phyloP scores from a whole-genome alignment of 2,329 filamentous ascomycete species.

The Phyllosticta citribraziliensis region DNA sequence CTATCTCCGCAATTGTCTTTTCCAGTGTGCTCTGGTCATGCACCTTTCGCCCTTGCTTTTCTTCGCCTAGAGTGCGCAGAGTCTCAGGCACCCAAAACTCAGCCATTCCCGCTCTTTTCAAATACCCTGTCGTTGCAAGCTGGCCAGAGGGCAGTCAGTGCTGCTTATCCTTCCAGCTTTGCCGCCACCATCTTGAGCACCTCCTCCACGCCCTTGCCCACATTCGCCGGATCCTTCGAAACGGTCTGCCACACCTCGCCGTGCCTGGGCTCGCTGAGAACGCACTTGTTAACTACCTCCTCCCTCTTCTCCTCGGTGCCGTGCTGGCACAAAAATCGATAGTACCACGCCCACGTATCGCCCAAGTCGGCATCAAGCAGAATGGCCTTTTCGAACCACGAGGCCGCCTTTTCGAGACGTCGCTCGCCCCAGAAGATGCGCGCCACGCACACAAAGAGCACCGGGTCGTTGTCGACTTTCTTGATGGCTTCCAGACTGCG shows the following conservation, averaged over 20 bases:
- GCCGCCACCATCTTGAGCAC: slow-evolving; percentile 69
- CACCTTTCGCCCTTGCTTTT: no score
- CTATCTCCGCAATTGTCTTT: no score
- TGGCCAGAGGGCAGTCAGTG: no score
- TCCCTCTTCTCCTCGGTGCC: slow-evolving; percentile 86
- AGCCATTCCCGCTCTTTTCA: no score
- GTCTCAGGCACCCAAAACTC: no score
- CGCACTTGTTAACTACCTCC: slow-evolving; percentile 74
- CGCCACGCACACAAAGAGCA: slow-evolving; percentile 82
- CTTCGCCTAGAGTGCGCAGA: no score
- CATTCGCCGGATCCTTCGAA: slow-evolving; percentile 77
- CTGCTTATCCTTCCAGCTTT: slow-evolving; percentile 29
- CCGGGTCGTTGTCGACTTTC: slow-evolving; percentile 86
- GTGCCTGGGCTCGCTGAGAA: slow-evolving; percentile 76
- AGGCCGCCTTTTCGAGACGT: slow-evolving; percentile 84
- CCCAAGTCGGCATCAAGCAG: slow-evolving; percentile 77
- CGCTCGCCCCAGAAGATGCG: slow-evolving; percentile 95
- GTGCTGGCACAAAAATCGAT: slow-evolving; percentile 84
- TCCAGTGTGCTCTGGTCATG: no score
- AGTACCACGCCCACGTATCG: slow-evolving; percentile 98
- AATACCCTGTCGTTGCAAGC: no score
- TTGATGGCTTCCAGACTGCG: slow-evolving; percentile 90
- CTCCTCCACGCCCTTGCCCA: slow-evolving; percentile 64
- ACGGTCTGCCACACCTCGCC: slow-evolving; percentile 86
- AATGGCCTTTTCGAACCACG: slow-evolving; percentile 95